A percentile compares a stretch with the other conserved stretches of the same genome.
Evolutionary conservation across 2,329 filamentous ascomycete genomes (phyloP).

Genomic region (Endoconidiophora laricicola): DNA sequence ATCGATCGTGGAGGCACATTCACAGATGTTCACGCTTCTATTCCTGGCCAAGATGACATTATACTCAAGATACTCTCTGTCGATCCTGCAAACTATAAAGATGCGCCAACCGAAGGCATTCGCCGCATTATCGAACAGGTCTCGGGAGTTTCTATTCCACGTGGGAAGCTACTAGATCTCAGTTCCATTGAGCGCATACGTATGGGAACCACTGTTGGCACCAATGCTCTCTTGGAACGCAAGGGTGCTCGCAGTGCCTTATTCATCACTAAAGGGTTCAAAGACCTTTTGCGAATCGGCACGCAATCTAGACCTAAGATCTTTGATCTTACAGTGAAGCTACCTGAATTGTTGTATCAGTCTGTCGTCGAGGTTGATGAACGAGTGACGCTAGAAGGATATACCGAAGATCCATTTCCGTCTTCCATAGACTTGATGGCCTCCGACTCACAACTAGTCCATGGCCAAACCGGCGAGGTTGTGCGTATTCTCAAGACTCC

Average conservation of each 20-base stretch:
- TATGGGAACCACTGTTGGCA: constrained; percentile 92
- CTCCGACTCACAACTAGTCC: constrained; percentile 57
- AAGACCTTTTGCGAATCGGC: constrained; percentile 73
- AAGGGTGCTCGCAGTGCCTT: constrained; percentile 82
- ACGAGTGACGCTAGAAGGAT: constrained; percentile 79
- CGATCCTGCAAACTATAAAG: constrained; percentile 76
- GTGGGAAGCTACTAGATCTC: constrained; percentile 67
- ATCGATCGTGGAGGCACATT: constrained; percentile 78
- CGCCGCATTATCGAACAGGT: constrained; percentile 70
- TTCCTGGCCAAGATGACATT: constrained; percentile 53
- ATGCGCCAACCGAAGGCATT: constrained; percentile 84
- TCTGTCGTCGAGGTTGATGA: constrained; percentile 80
- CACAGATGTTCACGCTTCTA: constrained; percentile 79
- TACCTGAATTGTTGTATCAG: constrained; percentile 76
- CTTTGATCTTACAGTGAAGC: constrained; percentile 75
- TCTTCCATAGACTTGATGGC: constrained; percentile 40
- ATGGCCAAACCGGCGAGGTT: constrained; percentile 50
- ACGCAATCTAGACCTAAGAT: constrained; percentile 83
- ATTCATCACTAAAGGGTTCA: constrained; percentile 75
- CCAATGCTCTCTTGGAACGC: constrained; percentile 75
- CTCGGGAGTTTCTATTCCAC: constrained; percentile 55
- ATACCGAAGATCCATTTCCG: constrained; percentile 68
- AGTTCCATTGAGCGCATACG: constrained; percentile 74
- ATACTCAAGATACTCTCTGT: constrained; percentile 81
- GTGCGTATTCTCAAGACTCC: constrained; percentile 49